Conservation (phyloP, 2,329 filamentous ascomycete genomes). For the Cytospora mali region DNA sequence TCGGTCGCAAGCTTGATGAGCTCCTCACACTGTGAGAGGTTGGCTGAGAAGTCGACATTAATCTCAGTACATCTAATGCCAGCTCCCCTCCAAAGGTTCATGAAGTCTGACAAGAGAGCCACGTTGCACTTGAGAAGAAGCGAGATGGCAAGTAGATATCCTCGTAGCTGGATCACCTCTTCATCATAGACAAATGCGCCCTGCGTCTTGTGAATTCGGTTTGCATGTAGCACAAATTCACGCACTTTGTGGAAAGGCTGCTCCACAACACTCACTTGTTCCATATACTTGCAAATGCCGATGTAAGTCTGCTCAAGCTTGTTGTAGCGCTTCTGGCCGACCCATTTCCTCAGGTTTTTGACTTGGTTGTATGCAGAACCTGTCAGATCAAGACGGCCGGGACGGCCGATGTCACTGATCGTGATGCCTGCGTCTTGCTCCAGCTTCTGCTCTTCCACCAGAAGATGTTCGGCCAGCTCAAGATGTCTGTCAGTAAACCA, state of each 20-base stretch:
- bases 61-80: slow-evolving; percentile 11
- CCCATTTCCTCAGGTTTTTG: slow-evolving; percentile 10
- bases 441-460: slow-evolving; percentile 34
- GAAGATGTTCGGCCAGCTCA: slow-evolving; percentile 42
- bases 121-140: slow-evolving; percentile 54
- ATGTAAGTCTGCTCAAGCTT: slow-evolving; percentile 28
- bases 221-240: slow-evolving; percentile 46
- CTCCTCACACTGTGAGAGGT: slow-evolving; percentile 42
- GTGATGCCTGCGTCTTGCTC: slow-evolving; percentile 18
- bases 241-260: slow-evolving; percentile 53
- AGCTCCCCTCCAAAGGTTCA: slow-evolving; percentile 26
- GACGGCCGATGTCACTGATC: background rate
- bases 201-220: slow-evolving; percentile 34
- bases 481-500: slow-evolving; percentile 46
- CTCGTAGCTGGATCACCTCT: slow-evolving; percentile 41
- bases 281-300: slow-evolving; percentile 31
- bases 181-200: slow-evolving; percentile 41
- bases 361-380: slow-evolving; percentile 4
- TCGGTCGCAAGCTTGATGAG: slow-evolving; percentile 44
- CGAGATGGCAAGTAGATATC: slow-evolving; percentile 44
- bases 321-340: slow-evolving; percentile 25
- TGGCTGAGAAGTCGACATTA: slow-evolving; percentile 35
- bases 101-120: slow-evolving; percentile 47
- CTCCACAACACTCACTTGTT: slow-evolving; percentile 42
- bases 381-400: background rate